phyloP scores from a whole-genome alignment of 805 yeast species.

The Cyberlindnera lachancei region DNA sequence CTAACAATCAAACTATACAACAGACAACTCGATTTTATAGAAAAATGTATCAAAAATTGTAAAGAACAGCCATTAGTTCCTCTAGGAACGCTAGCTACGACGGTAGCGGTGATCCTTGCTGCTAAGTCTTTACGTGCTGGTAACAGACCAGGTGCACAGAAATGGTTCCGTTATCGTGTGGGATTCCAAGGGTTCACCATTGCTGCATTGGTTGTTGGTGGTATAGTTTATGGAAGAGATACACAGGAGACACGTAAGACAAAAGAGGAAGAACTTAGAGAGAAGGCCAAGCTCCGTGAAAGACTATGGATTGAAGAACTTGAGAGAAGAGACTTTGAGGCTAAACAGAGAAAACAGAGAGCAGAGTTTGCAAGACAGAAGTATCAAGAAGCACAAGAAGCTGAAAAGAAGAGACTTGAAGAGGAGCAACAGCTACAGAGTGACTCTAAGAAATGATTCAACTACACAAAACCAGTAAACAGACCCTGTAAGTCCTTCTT shows the following conservation, averaged over 20 bases:
- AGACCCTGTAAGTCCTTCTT: too few relatives aligned
- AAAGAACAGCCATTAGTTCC: constrained; percentile 90
- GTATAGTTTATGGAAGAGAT: constrained; percentile 54
- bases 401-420: constrained; percentile 20
- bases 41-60: constrained; percentile 53
- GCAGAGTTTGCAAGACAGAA: constrained; percentile 52
- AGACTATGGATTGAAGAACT: constrained; percentile 82
- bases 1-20: too few relatives aligned
- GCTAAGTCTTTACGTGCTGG: constrained; percentile 70
- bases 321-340: constrained; percentile 76
- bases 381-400: constrained; percentile 32
- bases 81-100: constrained; percentile 68
- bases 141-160: constrained; percentile 67
- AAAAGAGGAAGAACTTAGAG: constrained; percentile 58
- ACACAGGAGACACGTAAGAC: constrained; percentile 36
- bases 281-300: constrained; percentile 82
- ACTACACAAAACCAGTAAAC: too few relatives aligned
- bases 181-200: constrained; percentile 80
- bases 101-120: constrained; percentile 74
- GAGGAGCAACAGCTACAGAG: constrained; percentile 3
- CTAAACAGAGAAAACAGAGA: constrained; percentile 58
- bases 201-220: constrained; percentile 77
- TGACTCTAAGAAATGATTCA: neutral
- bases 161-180: constrained; percentile 85
- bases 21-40: constrained; percentile 39